Conservation (phyloP, 495 filamentous ascomycete genomes). For the Penicillium waksmanii region DNA sequence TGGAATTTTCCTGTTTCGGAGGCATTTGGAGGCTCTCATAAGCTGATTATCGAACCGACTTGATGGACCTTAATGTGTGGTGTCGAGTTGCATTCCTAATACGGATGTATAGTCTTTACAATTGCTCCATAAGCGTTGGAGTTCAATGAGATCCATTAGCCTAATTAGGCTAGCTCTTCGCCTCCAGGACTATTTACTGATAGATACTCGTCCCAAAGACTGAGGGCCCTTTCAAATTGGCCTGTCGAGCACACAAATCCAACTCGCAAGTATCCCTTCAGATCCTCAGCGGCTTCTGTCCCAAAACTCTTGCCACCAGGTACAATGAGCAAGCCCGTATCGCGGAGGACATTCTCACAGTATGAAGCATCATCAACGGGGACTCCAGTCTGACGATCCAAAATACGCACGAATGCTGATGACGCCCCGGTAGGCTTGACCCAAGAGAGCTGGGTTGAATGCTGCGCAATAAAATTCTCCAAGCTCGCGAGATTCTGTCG, state of each 20-base stretch:
- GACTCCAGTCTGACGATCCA: slow-evolving; percentile 46
- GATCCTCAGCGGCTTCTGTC: slow-evolving; percentile 52
- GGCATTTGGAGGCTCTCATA: no score
- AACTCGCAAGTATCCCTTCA: slow-evolving; percentile 72
- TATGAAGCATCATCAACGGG: slow-evolving; percentile 68
- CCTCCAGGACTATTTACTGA: neutral
- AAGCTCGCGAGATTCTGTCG: slow-evolving; percentile 66
- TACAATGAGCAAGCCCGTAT: slow-evolving; percentile 69
- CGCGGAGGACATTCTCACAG: slow-evolving; percentile 63
- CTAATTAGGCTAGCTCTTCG: no score
- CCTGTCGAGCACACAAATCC: slow-evolving; percentile 63
- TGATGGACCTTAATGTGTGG: no score
- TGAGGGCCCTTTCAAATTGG: slow-evolving; percentile 53
- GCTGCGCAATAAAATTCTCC: slow-evolving; percentile 61
- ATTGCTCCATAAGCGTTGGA: no score
- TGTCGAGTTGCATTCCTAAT: no score
- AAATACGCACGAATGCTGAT: slow-evolving; percentile 71
- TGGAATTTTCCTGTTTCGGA: no score
- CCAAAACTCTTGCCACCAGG: slow-evolving; percentile 76
- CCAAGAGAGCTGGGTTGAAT: slow-evolving; percentile 61
- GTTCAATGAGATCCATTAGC: no score
- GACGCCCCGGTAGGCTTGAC: slow-evolving; percentile 74
- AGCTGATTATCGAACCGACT: no score
- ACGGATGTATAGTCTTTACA: no score
- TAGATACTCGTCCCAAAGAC: slow-evolving; percentile 11